phyloP scores from a whole-genome alignment of 306 rosid genomes.

The Ormosia emarginata region DNA sequence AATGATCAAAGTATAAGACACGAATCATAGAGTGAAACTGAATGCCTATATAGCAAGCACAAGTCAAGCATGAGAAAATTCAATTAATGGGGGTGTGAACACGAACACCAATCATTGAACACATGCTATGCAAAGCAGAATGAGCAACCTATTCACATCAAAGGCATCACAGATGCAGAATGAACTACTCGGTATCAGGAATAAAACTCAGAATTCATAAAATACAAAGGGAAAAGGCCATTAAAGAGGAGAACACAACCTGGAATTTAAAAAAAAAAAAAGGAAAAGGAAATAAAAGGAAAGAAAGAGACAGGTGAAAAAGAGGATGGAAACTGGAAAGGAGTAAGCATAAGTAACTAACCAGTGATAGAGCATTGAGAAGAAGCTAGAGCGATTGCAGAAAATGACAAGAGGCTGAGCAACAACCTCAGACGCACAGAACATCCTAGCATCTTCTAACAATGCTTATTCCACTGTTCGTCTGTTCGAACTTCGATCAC shows the following conservation, averaged over 20 bases:
- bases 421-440: background rate
- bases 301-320: background rate
- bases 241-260: background rate
- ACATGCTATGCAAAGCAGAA: background rate
- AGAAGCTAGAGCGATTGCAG: constrained; percentile 53
- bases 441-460: constrained; percentile 44
- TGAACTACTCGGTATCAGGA: background rate
- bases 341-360: constrained; percentile 1
- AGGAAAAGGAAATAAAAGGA: too few species aligned
- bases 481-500: background rate
- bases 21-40: background rate
- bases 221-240: background rate
- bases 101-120: constrained; percentile 11
- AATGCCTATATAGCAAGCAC: background rate
- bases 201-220: background rate
- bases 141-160: background rate
- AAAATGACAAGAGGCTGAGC: constrained; percentile 34
- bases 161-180: background rate
- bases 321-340: background rate
- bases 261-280: too few species aligned
- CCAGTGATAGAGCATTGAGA: constrained; percentile 64
- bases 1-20: background rate
- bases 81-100: background rate
- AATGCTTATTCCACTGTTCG: too few species aligned
- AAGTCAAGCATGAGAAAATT: background rate